Conservation (phyloP, 768 basidiomycete genomes). For the Saitozyma podzolica region DNA sequence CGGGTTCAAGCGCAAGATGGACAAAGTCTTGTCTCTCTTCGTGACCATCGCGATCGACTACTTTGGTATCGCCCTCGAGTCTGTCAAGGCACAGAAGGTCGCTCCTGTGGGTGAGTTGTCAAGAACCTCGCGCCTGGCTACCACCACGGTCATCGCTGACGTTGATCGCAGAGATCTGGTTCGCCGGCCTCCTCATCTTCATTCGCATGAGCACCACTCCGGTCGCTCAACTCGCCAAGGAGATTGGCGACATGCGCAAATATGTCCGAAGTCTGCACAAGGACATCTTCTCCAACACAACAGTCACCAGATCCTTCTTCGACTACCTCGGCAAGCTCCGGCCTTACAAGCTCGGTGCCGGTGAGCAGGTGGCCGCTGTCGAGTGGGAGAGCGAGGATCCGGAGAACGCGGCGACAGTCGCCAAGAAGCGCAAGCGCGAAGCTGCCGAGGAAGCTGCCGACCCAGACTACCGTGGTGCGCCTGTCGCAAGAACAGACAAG, state of each 20-base stretch:
- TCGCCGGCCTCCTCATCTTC: constrained; percentile 59
- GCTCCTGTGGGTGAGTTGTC: constrained; percentile 69
- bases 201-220: constrained; percentile 30
- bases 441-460: constrained; percentile 1
- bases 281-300: constrained; percentile 67
- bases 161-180: constrained; percentile 62
- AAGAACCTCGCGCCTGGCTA: not conserved
- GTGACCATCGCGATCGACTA: constrained; percentile 34
- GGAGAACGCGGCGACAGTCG: not conserved
- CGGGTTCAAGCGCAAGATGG: constrained; percentile 61
- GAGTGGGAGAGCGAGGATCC: constrained; percentile 32
- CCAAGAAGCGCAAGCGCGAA: constrained; percentile 6
- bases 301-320: constrained; percentile 61
- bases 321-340: constrained; percentile 54
- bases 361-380: constrained; percentile 28
- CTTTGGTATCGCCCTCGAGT: constrained; percentile 61
- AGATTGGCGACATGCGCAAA: constrained; percentile 63
- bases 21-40: constrained; percentile 58
- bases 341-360: not conserved
- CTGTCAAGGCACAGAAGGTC: constrained; percentile 73
- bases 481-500: not conserved
- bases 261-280: constrained; percentile 61
- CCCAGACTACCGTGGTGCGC: not conserved
- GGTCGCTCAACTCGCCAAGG: constrained; percentile 56
- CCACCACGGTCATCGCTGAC: not conserved